Base-by-base conservation (phyloP, 345 rosid species). In the Melastoma malabathricum region DNA sequence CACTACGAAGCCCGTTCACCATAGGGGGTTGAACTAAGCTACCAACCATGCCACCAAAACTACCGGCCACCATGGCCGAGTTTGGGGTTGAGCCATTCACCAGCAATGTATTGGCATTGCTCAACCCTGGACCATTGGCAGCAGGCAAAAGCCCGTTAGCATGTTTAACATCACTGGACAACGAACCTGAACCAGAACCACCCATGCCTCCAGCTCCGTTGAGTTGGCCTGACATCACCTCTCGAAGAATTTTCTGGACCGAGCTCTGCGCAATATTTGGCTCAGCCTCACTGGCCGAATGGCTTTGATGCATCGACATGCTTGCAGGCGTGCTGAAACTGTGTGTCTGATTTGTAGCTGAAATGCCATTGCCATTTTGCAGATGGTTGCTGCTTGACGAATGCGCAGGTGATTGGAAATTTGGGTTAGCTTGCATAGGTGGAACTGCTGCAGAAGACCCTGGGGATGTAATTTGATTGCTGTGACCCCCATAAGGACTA, bases 161-260 rank as follows among this genome's bases (percentile, higher is more conserved):
- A 56, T 41, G 70, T 41, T 72, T 74, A 58, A 64, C 20, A 15
- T 66, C 69, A 56, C 60, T 71, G 43, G 64, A 75, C 43, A 71
- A 18, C 41, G 77, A 70, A 60, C 65, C 18, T 44, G 77, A 70
- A 60, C 64, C 64, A 48, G 48, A 62, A 44, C 74, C 61, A 18
- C 17, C 66, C 66, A 65, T 63, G 47, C 69, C 62, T 51, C 75
- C 73, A 0, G 68, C 34, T 18, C 74, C 75, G 50, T 60, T 67
- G n/a, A 68, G 60, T 52, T 75, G 79, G 58, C 64, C 55, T 9
- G 81, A 68, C 63, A 75, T 69, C 59, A 77, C 57, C 29, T 78
- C 77, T 43, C 75, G 88, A 48, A 81, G 52, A 18, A 81, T 59
- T 58, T 75, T 81, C 67, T 81, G 81, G 25, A 77, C 83, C 15